These are phyloP conservation scores for Syzygium syzygioides DNA, from an alignment of 441 rosid species.

Conservation along the genomic window DNA sequence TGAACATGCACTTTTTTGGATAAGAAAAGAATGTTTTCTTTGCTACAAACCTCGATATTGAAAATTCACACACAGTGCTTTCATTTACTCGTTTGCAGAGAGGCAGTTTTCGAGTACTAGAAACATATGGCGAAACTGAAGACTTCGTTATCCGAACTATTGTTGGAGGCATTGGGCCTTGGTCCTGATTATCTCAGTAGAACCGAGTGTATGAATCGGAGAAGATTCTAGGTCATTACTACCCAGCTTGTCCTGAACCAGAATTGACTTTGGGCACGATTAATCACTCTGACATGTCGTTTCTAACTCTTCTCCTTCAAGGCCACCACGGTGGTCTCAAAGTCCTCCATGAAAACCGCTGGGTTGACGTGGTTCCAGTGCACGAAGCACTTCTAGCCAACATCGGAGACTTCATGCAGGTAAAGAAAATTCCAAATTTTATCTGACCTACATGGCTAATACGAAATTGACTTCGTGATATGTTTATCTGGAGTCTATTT, in stretches of 20 bases:
- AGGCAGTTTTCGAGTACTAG: slow-evolving; percentile 36
- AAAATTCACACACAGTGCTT: not conserved
- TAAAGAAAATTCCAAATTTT: not conserved
- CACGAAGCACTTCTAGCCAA: slow-evolving; percentile 27
- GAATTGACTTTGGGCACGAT: slow-evolving; percentile 24
- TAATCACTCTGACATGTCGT: slow-evolving; percentile 4
- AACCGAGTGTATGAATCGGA: slow-evolving; percentile 44
- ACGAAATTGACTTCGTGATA: not conserved
- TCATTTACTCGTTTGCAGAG: slow-evolving; percentile 13
- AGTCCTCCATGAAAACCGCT: slow-evolving; percentile 6
- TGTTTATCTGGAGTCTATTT: no score
- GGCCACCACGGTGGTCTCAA: slow-evolving; percentile 10
- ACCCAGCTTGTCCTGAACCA: slow-evolving; percentile 55
- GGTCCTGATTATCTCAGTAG: slow-evolving; percentile 22
- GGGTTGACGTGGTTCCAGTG: slow-evolving; percentile 5
- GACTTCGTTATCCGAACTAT: slow-evolving; percentile 20
- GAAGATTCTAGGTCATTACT: slow-evolving; percentile 39
- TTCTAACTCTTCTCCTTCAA: slow-evolving; percentile 10
- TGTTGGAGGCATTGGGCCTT: slow-evolving; percentile 48
- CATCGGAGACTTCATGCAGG: slow-evolving; percentile 60
- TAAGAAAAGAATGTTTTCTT: not conserved
- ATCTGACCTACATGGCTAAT: not conserved
- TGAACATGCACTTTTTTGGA: not conserved
- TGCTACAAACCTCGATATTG: no score
- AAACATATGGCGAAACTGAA: slow-evolving; percentile 23